Percentiles rank a stretch among this genome's conserved stretches.
These are phyloP conservation scores for Hamigera avellanea DNA, from an alignment of 495 filamentous ascomycete genomes.

Conservation along the genomic window DNA sequence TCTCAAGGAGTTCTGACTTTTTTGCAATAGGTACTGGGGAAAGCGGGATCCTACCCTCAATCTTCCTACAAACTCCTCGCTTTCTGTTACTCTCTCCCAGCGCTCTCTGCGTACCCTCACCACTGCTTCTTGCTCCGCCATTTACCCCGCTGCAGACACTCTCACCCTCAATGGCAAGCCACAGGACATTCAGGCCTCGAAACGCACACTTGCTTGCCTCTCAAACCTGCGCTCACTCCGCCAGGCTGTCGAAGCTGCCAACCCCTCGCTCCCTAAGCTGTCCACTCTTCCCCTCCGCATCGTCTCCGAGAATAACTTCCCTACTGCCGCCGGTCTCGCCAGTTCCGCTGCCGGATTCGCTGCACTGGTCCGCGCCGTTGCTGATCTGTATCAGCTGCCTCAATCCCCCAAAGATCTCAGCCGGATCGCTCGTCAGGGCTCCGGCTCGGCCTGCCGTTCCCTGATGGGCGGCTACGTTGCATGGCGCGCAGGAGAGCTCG, in stretches of 20 bases:
- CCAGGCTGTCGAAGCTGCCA: constrained; percentile 53
- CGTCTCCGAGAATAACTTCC: constrained; percentile 95
- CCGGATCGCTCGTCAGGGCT: constrained; percentile 87
- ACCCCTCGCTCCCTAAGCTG: constrained; percentile 66
- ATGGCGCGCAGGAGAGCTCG: constrained; percentile 64
- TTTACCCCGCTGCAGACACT: constrained; percentile 58
- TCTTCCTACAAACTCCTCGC: constrained; percentile 92
- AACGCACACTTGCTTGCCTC: constrained; percentile 85
- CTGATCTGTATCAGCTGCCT: constrained; percentile 78
- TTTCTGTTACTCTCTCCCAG: constrained; percentile 92
- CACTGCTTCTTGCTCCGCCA: constrained; percentile 78
- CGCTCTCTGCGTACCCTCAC: constrained; percentile 88
- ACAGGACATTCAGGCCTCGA: constrained; percentile 68
- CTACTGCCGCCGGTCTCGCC: constrained; percentile 92
- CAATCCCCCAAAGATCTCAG: constrained; percentile 68
- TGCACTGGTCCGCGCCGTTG: constrained; percentile 84
- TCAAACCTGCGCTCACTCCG: constrained; percentile 70
- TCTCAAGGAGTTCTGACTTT: constrained; percentile 11
- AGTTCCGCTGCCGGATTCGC: constrained; percentile 91
- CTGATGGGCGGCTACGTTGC: constrained; percentile 93
- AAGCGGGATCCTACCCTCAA: constrained; percentile 89
- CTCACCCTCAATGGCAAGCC: constrained; percentile 74
- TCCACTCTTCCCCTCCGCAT: constrained; percentile 64
- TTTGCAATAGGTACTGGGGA: constrained; percentile 74
- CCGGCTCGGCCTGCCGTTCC: constrained; percentile 82